A percentile compares a stretch with the other conserved stretches of the same genome.
These are phyloP conservation scores for Cyathus striatus DNA, from an alignment of 768 basidiomycete genomes.

Conservation along the genomic window DNA sequence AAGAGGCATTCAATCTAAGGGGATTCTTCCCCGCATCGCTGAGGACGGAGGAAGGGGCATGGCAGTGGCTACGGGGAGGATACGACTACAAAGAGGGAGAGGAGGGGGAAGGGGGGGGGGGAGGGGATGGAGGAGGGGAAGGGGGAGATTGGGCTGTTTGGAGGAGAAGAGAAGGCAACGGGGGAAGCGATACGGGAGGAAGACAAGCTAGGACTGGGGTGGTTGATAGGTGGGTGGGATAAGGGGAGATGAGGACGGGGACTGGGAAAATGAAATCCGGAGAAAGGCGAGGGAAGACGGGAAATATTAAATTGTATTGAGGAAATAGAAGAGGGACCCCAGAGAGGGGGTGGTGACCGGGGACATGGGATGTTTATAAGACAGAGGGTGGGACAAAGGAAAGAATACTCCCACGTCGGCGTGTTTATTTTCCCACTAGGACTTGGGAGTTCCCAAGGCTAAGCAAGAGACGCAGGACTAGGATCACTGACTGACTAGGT, in stretches of 20 bases:
- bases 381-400: too few species aligned
- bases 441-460: constrained; percentile 14
- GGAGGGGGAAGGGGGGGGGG: constrained; percentile 35
- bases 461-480: constrained; percentile 14
- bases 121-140: constrained; percentile 9
- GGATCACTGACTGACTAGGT: too few species aligned
- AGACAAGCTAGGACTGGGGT: constrained; percentile 47
- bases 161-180: constrained; percentile 21
- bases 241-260: not conserved
- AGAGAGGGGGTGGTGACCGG: too few species aligned
- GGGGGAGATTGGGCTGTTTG: constrained; percentile 13
- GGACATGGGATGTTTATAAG: too few species aligned
- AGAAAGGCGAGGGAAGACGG: too few species aligned
- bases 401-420: too few species aligned
- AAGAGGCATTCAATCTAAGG: constrained; percentile 44
- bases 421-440: not conserved
- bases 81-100: too few species aligned
- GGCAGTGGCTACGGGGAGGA: too few species aligned
- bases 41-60: constrained; percentile 19
- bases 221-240: constrained; percentile 32
- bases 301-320: too few species aligned
- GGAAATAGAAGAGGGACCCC: too few species aligned
- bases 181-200: constrained; percentile 33
- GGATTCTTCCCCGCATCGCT: constrained; percentile 41
- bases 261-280: not conserved